phyloP scores from a whole-genome alignment of 768 basidiomycete genomes.

The Pulveroboletus sp. region DNA sequence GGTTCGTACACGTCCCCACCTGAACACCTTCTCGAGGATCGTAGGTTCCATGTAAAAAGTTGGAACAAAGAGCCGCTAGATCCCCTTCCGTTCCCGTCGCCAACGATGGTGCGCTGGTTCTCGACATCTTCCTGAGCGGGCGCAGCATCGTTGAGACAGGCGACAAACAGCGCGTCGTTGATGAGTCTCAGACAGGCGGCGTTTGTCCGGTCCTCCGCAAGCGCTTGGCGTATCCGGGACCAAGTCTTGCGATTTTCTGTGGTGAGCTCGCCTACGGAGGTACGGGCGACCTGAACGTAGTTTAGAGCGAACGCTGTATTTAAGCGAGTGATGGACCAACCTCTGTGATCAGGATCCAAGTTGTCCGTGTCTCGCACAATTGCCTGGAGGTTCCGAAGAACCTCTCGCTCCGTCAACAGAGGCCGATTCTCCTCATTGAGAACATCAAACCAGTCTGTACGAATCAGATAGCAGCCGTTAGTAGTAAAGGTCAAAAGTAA shows the following conservation, averaged over 20 bases:
- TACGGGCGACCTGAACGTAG: constrained; percentile 61
- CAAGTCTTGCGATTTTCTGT: constrained; percentile 94
- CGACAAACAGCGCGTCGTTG: constrained; percentile 88
- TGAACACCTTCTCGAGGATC: no score
- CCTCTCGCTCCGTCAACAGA: constrained; percentile 83
- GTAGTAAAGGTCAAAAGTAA: neutral
- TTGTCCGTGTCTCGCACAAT: constrained; percentile 88
- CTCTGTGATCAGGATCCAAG: constrained; percentile 64
- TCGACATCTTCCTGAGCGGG: constrained; percentile 31
- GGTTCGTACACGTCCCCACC: no score
- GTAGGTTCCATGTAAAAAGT: no score
- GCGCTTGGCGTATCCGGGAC: constrained; percentile 68
- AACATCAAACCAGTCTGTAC: constrained; percentile 90
- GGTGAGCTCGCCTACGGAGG: constrained; percentile 88
- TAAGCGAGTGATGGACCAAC: constrained; percentile 21
- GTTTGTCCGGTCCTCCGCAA: constrained; percentile 71
- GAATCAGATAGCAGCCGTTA: no score
- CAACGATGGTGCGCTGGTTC: no score
- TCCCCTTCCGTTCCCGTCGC: no score
- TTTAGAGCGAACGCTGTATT: neutral
- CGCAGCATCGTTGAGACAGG: constrained; percentile 82
- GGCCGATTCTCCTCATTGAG: constrained; percentile 85
- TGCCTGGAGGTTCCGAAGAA: constrained; percentile 84
- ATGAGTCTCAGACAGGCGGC: constrained; percentile 78
- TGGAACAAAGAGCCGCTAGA: no score